Conservation (phyloP, 371 early-diverging fungal genomes). For the Mucor saturninus region DNA sequence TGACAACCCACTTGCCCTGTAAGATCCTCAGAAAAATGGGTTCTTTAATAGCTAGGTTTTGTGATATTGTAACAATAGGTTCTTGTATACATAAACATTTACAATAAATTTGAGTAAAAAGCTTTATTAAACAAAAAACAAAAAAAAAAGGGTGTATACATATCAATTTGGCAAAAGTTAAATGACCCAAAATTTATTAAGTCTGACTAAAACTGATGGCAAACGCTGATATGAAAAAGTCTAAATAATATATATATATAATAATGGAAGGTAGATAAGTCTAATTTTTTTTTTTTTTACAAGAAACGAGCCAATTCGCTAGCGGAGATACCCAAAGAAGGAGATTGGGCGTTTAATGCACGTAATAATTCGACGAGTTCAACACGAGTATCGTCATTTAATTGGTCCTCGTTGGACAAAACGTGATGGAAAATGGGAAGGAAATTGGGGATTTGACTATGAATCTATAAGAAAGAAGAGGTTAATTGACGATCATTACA, state of each 20-base stretch:
- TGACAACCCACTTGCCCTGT: not conserved
- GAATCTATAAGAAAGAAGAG: conserved; percentile 21
- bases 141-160: too few species aligned
- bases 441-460: conserved; percentile 42
- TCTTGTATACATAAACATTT: too few species aligned
- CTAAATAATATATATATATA: not conserved
- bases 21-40: too few species aligned
- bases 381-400: conserved; percentile 56
- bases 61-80: too few species aligned
- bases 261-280: not conserved
- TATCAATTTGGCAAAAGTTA: too few species aligned
- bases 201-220: too few species aligned
- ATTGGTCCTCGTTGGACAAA: conserved; percentile 58
- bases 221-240: not conserved
- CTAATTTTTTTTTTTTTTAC: conserved; percentile 20
- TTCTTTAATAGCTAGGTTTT: too few species aligned
- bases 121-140: too few species aligned
- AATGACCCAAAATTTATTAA: too few species aligned
- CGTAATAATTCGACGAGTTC: conserved; percentile 64
- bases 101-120: too few species aligned
- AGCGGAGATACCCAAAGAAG: conserved; percentile 23
- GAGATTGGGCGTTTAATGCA: conserved; percentile 52
- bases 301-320: conserved; percentile 34
- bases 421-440: conserved; percentile 54
- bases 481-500: too few species aligned